These are phyloP conservation scores for Candida nitratophila DNA, from an alignment of 805 yeast genomes.

Conservation along the genomic window DNA sequence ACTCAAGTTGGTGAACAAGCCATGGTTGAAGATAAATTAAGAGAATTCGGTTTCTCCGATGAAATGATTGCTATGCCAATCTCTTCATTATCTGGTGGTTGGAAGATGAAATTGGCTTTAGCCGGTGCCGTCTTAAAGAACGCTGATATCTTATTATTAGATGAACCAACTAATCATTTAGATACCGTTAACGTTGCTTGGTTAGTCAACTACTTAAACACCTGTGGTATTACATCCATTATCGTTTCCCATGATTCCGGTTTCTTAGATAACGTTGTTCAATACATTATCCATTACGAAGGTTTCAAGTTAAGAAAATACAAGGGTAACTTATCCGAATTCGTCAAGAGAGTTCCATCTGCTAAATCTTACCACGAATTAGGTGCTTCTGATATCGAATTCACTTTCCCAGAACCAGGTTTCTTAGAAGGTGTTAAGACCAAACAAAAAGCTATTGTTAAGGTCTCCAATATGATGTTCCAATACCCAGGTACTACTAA, in stretches of 20 bases:
- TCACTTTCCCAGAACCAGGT: slow-evolving; percentile 99
- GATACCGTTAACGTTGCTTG: slow-evolving; percentile 99
- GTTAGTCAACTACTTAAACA: slow-evolving; percentile 98
- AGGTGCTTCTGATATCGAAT: slow-evolving; percentile 96
- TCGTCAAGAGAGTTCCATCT: slow-evolving; percentile 97
- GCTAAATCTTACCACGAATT: slow-evolving; percentile 98
- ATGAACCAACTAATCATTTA: slow-evolving; percentile 99
- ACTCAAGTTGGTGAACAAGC: slow-evolving; percentile 75
- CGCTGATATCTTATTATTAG: slow-evolving; percentile 95
- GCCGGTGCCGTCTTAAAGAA: slow-evolving; percentile 99
- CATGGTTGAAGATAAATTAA: slow-evolving; percentile 65
- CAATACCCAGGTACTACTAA: slow-evolving; percentile 98
- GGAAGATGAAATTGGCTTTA: slow-evolving; percentile 99
- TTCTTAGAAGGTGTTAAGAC: slow-evolving; percentile 99
- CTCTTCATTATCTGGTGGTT: slow-evolving; percentile 98
- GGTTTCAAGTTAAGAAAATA: slow-evolving; percentile 99
- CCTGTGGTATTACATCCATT: slow-evolving; percentile 98
- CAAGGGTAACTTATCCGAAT: slow-evolving; percentile 99
- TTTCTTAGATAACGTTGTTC: slow-evolving; percentile 94
- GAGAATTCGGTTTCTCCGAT: slow-evolving; percentile 88
- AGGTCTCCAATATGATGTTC: slow-evolving; percentile 95
- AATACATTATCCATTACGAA: slow-evolving; percentile 99
- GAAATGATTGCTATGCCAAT: slow-evolving; percentile 94
- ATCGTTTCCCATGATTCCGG: slow-evolving; percentile 99
- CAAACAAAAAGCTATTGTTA: slow-evolving; percentile 99